A percentile compares a stretch with the other conserved stretches of the same genome.
Conservation (phyloP, 257 asterid genomes). For the Galeopsis tetrahit region DNA sequence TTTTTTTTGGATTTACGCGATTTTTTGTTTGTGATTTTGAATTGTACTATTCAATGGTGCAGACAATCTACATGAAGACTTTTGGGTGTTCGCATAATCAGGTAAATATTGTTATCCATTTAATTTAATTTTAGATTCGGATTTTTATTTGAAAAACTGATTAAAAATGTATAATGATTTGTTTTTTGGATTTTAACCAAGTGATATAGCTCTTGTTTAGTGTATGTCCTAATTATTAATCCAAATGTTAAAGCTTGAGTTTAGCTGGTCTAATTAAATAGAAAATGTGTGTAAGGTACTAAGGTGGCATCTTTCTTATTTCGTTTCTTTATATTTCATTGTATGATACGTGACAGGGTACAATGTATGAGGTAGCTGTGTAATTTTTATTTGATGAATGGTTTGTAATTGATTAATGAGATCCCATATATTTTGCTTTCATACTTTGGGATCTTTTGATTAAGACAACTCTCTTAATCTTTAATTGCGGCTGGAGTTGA, state of each 20-base stretch:
- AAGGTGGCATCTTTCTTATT: neutral
- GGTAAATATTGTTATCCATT: slow-evolving; percentile 43
- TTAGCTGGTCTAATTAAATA: neutral
- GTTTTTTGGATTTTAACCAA: neutral
- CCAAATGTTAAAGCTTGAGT: neutral
- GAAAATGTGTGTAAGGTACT: neutral
- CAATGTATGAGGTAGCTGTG: neutral
- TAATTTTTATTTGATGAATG: slow-evolving; percentile 12
- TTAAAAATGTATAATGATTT: neutral
- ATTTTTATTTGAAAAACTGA: neutral
- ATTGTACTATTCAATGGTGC: slow-evolving; percentile 33
- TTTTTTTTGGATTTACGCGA: neutral
- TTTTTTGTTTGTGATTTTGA: slow-evolving; percentile 12
- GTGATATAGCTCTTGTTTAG: slow-evolving; percentile 21
- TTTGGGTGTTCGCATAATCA: slow-evolving; percentile 86
- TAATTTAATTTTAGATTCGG: neutral
- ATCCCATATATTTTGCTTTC: slow-evolving; percentile 14
- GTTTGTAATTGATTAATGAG: neutral
- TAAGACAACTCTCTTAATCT: neutral
- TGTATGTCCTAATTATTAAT: slow-evolving; percentile 14
- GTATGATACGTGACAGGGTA: neutral
- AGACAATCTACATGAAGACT: slow-evolving; percentile 90
- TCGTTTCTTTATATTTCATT: neutral
- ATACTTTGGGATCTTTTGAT: neutral
- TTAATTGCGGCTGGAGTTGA: slow-evolving; percentile 17